Base-by-base conservation (phyloP, 2,329 filamentous ascomycete genomes). In the Ophiostoma sp. region DNA sequence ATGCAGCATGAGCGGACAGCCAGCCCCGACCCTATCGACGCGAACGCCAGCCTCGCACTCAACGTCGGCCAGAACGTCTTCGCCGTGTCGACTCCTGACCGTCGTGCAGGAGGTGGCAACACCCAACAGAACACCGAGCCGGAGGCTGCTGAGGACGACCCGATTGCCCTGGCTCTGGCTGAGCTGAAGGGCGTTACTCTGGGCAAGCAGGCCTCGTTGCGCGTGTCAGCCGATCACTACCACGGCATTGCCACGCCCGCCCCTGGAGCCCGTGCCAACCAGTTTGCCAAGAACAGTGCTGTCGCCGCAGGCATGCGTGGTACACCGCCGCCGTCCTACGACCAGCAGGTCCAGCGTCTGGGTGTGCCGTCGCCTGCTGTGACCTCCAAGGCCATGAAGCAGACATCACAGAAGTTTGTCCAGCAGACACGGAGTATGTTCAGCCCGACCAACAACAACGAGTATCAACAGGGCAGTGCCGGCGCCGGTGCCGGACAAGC, bases 31-130 rank as follows among this genome's bases (percentile, higher is more conserved):
- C 92, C 93, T 0, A 95, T 96, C 50, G 96, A 98, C 79, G 95
- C 95, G 72, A 91, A 96, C 75, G 94, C 95, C 52, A 97, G 92
- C 80, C 91, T 98, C 78, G 95, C 97, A 75, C 87, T 99, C 36
- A 98, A 98, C 78, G 89, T 99, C 72, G 96, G 96, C 8, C 94
- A 97, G 78, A 99, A 99, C 78, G 94, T 99, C 12, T 97, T 99
- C 78, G 91, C 97, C 73, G 95, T 99, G 11, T 92, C 93, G 15
- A 92, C 92, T 9, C 91, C 93, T 76, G 87, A 86, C 75, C 86
- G 82, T 57, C 74, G 73, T 11, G 25, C 82, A 73, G 66, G 45
- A 0, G n/a, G 28, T 15, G 70, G 61, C 25, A 59, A 55, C 86
- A 87, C 90, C 92, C 45, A 91, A 93, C n/a, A 95, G 28, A 48